Evolutionary conservation across 345 rosid species (phyloP).

Genomic region (Salix koriyanagi): DNA sequence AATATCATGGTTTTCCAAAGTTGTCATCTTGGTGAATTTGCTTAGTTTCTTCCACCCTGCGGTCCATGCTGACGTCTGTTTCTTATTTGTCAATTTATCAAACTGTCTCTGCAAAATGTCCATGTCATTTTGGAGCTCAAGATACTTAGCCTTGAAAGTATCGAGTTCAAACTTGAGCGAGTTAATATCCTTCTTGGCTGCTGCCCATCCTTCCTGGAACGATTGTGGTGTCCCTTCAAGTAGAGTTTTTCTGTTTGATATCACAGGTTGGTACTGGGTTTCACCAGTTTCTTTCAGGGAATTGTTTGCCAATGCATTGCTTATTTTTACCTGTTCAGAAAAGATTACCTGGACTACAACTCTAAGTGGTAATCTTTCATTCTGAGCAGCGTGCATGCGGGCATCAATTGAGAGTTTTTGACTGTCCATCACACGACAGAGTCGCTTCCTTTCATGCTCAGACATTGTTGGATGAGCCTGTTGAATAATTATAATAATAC

Average conservation of each 20-base stretch:
- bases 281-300: conserved; percentile 62
- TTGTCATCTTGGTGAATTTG: conserved; percentile 65
- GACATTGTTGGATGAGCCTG: conserved; percentile 95
- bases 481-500: background rate
- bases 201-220: conserved; percentile 94
- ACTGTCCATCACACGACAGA: conserved; percentile 95
- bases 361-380: conserved; percentile 82
- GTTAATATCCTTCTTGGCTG: conserved; percentile 90
- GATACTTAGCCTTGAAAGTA: conserved; percentile 71
- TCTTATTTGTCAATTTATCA: conserved; percentile 68
- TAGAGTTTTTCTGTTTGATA: conserved; percentile 70
- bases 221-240: conserved; percentile 89
- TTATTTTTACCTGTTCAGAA: conserved; percentile 90
- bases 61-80: conserved; percentile 66
- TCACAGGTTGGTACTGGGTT: conserved; percentile 61
- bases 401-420: conserved; percentile 97
- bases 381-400: conserved; percentile 95
- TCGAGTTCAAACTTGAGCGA: conserved; percentile 87
- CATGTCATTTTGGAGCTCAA: conserved; percentile 85
- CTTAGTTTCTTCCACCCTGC: conserved; percentile 94
- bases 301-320: conserved; percentile 70
- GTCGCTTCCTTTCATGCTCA: conserved; percentile 91
- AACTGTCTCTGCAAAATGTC: conserved; percentile 80
- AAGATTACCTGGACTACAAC: conserved; percentile 94
- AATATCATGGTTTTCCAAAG: conserved; percentile 51